Evolutionary conservation across 345 rosid species (phyloP).

Genomic region (Orychophragmus violaceus): DNA sequence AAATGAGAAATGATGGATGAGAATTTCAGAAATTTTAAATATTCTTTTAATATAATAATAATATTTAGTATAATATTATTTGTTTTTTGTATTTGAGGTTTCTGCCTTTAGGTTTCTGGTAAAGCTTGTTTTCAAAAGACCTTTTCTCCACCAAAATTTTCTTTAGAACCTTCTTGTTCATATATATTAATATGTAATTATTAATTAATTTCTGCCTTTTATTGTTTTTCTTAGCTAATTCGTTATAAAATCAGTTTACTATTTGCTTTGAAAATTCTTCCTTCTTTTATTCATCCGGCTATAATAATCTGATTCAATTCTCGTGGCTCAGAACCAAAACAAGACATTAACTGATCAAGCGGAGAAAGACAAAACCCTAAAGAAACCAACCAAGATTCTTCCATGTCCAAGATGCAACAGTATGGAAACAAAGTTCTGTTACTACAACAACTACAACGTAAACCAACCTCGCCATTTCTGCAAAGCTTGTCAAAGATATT

Average conservation of each 20-base stretch:
- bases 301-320: neutral
- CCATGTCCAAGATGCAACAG: constrained; percentile 89
- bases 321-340: constrained; percentile 11
- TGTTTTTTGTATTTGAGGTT: no score
- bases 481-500: constrained; percentile 89
- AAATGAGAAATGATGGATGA: no score
- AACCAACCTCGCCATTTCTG: constrained; percentile 95
- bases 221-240: neutral
- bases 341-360: constrained; percentile 6
- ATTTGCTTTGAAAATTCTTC: neutral
- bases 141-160: constrained; percentile 5
- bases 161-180: constrained; percentile 15
- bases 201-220: neutral
- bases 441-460: constrained; percentile 84
- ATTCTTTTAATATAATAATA: no score
- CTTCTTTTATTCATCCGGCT: neutral
- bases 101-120: neutral
- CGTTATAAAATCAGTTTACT: neutral
- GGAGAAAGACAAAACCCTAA: constrained; percentile 46
- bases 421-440: constrained; percentile 88
- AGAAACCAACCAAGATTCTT: constrained; percentile 81
- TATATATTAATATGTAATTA: neutral
- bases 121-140: constrained; percentile 7
- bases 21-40: no score
- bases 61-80: no score